Conservation (phyloP, 352 stramenopile species). For the Phytophthora syringae region DNA sequence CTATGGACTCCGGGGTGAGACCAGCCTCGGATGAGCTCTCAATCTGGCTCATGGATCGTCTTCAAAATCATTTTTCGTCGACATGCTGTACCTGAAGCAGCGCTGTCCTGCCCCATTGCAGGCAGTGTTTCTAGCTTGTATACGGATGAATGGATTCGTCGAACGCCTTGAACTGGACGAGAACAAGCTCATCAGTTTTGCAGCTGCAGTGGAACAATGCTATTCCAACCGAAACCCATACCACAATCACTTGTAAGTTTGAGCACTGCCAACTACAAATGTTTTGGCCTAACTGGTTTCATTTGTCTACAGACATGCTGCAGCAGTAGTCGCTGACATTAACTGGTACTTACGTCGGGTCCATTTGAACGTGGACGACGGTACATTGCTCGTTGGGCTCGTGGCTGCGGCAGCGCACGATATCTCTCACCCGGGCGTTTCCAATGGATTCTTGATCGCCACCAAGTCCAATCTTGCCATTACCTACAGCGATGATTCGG, state of each 20-base stretch:
- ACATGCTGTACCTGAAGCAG: constrained; percentile 70
- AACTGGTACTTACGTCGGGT: constrained; percentile 71
- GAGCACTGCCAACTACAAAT: no score
- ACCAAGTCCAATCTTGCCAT: constrained; percentile 91
- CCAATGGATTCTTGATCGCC: constrained; percentile 91
- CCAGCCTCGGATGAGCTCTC: constrained; percentile 42
- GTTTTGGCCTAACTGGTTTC: background rate
- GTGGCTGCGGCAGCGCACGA: constrained; percentile 92
- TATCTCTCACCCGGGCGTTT: constrained; percentile 91
- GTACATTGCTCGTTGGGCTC: constrained; percentile 67
- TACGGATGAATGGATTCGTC: constrained; percentile 62
- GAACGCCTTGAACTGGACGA: constrained; percentile 55
- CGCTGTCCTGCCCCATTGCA: constrained; percentile 50
- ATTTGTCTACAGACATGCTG: constrained; percentile 50
- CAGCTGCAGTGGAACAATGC: constrained; percentile 59
- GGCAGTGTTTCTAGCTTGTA: constrained; percentile 59
- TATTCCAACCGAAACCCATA: constrained; percentile 75
- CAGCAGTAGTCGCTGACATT: constrained; percentile 65
- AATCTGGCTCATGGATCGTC: constrained; percentile 54
- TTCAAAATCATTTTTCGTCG: constrained; percentile 69
- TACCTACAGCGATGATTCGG: constrained; percentile 92
- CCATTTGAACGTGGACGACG: constrained; percentile 62
- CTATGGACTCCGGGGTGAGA: constrained; percentile 6
- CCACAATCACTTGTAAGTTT: constrained; percentile 70
- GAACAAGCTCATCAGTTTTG: constrained; percentile 51